Base-by-base conservation (phyloP, 345 rosid species). In the Acer campestre region DNA sequence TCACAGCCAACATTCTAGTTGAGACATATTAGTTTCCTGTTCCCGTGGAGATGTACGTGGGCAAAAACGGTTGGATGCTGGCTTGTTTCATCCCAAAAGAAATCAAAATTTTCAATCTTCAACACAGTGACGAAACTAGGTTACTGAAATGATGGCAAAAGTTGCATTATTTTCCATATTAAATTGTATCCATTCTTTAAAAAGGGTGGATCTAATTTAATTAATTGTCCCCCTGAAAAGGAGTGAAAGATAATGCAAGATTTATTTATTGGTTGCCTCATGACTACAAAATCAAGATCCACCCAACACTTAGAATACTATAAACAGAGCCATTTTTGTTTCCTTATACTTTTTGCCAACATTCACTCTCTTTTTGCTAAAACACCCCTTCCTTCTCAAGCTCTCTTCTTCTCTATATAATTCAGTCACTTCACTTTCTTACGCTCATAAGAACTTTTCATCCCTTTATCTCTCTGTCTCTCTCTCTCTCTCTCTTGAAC, bases 371-470 rank as follows among this genome's bases (percentile, higher is more conserved):
- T 63, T 58, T 64, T 58, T 59, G 62, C 69, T 13, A 10, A 56
- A 27, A 18, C 27, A 31, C 18, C 67, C 58, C 53, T 44, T 29
- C 25, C 70, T 31, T 31, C 25, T 51, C 61, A 0, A n/a, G 16
- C 48, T 46, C n/a, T 29, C 48, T 25, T 48, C 46, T 55, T 20
- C 63, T 65, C 61, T 77, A 71, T 83, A 74, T 75, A 84, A 73
- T 20, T 22, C 46, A 35, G 48, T 20, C 77, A 18, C 71, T 70
- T 55, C 73, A 46, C 66, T 53, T 58, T 80, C 80, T 74, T 80
- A 80, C 55, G 17, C 74, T n/a, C 79, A 31, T 65, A 27, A 58
- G 38, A 69, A 20, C 56, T 40, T 0, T 29, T 23, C 3, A 46
- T 40, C 18, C 10, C 56, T 49, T 0, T 22, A 23, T 4, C 62